Evolutionary conservation across 345 rosid genomes (phyloP).

Genomic region (Excoecaria cochinchinensis): DNA sequence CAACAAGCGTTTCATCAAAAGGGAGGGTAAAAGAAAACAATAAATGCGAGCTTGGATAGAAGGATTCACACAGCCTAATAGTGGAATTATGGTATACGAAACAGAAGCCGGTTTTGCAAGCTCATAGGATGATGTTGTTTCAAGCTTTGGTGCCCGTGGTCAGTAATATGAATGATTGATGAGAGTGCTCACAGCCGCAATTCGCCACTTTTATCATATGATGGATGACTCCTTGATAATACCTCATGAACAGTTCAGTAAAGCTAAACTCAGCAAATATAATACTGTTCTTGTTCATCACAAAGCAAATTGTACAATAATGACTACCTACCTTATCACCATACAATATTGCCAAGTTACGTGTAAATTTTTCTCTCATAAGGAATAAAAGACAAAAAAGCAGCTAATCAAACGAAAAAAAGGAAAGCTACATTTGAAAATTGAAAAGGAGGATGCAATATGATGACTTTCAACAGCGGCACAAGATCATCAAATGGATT

Average conservation of each 20-base stretch:
- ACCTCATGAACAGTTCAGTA: not conserved
- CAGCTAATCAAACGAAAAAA: not conserved
- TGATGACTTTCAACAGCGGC: not conserved
- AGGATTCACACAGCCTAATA: not conserved
- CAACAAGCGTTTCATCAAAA: not conserved
- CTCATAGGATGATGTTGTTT: not conserved
- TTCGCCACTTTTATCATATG: not conserved
- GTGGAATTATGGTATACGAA: not conserved
- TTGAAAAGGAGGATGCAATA: not conserved
- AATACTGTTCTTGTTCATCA: not conserved
- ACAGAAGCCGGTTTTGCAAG: not conserved
- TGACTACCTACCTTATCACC: not conserved
- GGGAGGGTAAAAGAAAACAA: not conserved
- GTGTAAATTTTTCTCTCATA: not conserved
- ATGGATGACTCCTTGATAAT: not conserved
- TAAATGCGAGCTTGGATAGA: not conserved
- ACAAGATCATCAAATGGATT: not conserved
- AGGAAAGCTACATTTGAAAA: slow-evolving; percentile 7
- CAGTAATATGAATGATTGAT: not conserved
- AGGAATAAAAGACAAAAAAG: slow-evolving; percentile 8
- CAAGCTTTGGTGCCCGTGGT: not conserved
- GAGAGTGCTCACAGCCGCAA: slow-evolving; percentile 7
- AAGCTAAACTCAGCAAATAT: not conserved
- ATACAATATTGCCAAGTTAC: not conserved
- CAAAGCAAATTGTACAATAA: not conserved